phyloP scores from a whole-genome alignment of 805 yeast genomes.

The Ogataea glucozyma region DNA sequence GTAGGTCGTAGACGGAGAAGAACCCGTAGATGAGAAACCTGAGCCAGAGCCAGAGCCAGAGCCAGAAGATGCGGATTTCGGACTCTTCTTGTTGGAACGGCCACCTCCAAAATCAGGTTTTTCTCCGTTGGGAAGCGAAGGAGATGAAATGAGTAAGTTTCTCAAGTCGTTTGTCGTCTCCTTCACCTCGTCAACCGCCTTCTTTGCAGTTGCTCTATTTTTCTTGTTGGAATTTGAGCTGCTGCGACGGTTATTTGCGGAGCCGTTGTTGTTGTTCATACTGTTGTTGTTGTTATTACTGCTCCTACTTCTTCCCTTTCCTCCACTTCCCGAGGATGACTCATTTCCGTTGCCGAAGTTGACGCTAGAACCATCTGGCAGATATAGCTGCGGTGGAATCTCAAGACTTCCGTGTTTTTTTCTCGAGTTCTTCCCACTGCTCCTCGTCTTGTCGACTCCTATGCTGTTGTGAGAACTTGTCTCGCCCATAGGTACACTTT shows the following conservation, averaged over 20 bases:
- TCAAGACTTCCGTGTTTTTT: conserved; percentile 27
- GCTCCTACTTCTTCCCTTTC: background rate
- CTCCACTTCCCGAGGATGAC: background rate
- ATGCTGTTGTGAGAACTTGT: conserved; percentile 6
- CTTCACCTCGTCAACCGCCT: conserved; percentile 23
- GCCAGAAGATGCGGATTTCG: conserved; percentile 5
- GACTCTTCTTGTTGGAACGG: conserved; percentile 3
- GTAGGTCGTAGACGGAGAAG: conserved; percentile 1
- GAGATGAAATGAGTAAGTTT: conserved; percentile 20
- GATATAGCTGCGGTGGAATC: conserved; percentile 36
- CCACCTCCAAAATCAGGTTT: conserved; percentile 26
- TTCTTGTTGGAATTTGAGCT: conserved; percentile 17
- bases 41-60: conserved; percentile 3
- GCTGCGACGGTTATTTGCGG: conserved; percentile 12
- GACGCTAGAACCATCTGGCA: conserved; percentile 31
- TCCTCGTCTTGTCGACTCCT: conserved; percentile 7
- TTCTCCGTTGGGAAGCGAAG: conserved; percentile 25
- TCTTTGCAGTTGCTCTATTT: conserved; percentile 19
- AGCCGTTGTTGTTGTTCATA: conserved; percentile 17
- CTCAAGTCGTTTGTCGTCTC: conserved; percentile 26
- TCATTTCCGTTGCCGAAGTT: conserved; percentile 26
- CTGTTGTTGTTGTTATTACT: conserved; percentile 20
- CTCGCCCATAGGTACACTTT: conserved; percentile 24
- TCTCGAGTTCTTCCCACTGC: conserved; percentile 36
- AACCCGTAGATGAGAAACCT: too few species aligned